Evolutionary conservation across 768 basidiomycete species (phyloP).

Genomic region (Postia placenta): DNA sequence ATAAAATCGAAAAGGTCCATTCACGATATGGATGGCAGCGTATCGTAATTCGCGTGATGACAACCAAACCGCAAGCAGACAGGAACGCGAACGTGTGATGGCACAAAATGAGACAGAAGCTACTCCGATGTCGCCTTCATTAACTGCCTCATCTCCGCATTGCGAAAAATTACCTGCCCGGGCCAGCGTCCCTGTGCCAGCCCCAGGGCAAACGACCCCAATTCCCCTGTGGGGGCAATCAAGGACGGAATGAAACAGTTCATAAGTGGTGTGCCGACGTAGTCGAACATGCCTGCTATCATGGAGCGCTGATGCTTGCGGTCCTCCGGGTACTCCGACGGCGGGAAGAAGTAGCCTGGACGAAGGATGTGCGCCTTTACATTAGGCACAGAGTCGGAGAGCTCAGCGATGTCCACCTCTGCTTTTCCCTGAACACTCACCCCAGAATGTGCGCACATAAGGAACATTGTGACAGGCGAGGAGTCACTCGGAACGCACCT

Average conservation of each 20-base stretch:
- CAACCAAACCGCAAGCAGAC: no score
- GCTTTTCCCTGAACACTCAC: constrained; percentile 27
- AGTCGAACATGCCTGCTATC: constrained; percentile 11
- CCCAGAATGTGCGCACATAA: background rate
- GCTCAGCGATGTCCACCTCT: constrained; percentile 24
- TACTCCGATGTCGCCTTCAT: no score
- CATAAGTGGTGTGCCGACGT: constrained; percentile 11
- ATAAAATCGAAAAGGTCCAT: no score
- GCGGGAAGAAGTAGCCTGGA: constrained; percentile 32
- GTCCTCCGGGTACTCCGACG: constrained; percentile 21
- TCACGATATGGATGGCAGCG: no score
- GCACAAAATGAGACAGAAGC: no score
- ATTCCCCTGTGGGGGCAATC: constrained; percentile 18
- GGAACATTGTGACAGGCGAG: background rate
- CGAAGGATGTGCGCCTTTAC: constrained; percentile 25
- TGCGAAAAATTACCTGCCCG: constrained; percentile 27
- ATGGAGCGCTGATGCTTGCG: constrained; percentile 20
- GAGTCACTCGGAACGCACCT: constrained; percentile 23
- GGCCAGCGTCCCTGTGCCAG: constrained; percentile 45
- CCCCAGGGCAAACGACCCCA: constrained; percentile 40
- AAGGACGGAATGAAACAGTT: constrained; percentile 15
- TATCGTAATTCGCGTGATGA: no score
- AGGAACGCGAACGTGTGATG: no score
- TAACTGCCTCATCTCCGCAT: constrained; percentile 16
- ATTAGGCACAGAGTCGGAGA: constrained; percentile 14